phyloP scores from a whole-genome alignment of 2,329 filamentous ascomycete species.

The Knoxdaviesia capensis region DNA sequence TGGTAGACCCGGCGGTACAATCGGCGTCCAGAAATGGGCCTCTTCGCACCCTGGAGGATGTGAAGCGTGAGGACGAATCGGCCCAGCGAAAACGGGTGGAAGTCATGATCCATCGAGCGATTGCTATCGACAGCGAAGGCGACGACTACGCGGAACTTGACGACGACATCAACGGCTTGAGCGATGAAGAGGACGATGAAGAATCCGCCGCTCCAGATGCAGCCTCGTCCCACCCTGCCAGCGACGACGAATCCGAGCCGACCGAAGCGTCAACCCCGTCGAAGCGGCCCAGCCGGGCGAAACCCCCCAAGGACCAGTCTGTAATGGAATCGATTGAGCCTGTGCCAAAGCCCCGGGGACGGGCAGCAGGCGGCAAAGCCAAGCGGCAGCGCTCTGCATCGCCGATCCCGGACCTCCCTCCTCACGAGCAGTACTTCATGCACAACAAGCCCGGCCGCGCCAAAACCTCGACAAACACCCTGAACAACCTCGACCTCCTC shows the following conservation, averaged over 20 bases:
- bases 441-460: slow-evolving; percentile 67
- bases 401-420: slow-evolving; percentile 63
- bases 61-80: slow-evolving; percentile 47
- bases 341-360: slow-evolving; percentile 9
- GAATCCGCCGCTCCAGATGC: slow-evolving; percentile 8
- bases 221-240: slow-evolving; percentile 12
- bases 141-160: slow-evolving; percentile 32
- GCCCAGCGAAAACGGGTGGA: slow-evolving; percentile 71
- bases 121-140: slow-evolving; percentile 42
- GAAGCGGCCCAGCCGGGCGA: slow-evolving; percentile 15
- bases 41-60: neutral
- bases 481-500: slow-evolving; percentile 54
- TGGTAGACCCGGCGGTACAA: no score
- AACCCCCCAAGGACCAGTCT: no score
- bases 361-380: slow-evolving; percentile 7
- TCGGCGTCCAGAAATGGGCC: no score
- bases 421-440: slow-evolving; percentile 84
- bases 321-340: slow-evolving; percentile 5
- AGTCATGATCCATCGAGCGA: slow-evolving; percentile 51
- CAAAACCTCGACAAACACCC: slow-evolving; percentile 74
- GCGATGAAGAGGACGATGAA: slow-evolving; percentile 12
- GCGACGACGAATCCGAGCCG: slow-evolving; percentile 18
- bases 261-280: slow-evolving; percentile 24
- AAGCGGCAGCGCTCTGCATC: slow-evolving; percentile 33
- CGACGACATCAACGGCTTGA: slow-evolving; percentile 26